Evolutionary conservation across 108 stramenopile species (phyloP).

Genomic region (Cyclotella baltica): DNA sequence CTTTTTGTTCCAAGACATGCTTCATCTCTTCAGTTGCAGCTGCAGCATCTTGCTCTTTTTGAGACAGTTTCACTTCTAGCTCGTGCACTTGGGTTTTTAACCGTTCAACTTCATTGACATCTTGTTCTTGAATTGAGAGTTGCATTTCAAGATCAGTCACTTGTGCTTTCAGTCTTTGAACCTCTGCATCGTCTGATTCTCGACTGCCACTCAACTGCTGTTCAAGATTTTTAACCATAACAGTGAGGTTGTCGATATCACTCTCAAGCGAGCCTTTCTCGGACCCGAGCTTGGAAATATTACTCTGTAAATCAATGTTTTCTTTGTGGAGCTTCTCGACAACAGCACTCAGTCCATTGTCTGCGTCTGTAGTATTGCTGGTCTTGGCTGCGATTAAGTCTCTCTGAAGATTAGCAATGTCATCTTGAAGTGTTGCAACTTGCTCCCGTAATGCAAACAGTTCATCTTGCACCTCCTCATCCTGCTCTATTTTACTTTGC

Average conservation of each 20-base stretch:
- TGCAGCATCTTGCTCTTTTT: constrained; percentile 45
- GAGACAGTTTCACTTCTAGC: constrained; percentile 50
- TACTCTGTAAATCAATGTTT: constrained; percentile 27
- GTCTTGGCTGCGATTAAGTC: constrained; percentile 28
- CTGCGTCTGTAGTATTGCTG: background rate
- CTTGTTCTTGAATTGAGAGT: background rate
- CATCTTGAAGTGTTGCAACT: constrained; percentile 28
- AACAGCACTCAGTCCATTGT: constrained; percentile 5
- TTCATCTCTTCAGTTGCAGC: constrained; percentile 40
- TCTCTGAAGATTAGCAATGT: constrained; percentile 24
- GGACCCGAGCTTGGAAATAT: constrained; percentile 3
- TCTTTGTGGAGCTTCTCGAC: constrained; percentile 29
- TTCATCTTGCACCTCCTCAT: constrained; percentile 48
- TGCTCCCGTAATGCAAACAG: constrained; percentile 37
- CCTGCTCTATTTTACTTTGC: constrained; percentile 63
- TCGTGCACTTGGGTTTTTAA: constrained; percentile 25
- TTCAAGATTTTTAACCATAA: background rate
- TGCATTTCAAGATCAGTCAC: background rate
- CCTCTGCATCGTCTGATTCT: background rate
- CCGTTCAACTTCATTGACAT: constrained; percentile 1
- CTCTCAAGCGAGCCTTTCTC: constrained; percentile 32
- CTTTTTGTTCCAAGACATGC: constrained; percentile 39
- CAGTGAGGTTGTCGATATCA: constrained; percentile 16
- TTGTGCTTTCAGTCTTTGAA: background rate
- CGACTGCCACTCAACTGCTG: constrained; percentile 19